Percentiles rank a stretch among this genome's conserved stretches.
phyloP scores from a whole-genome alignment of 1,284 basidiomycete genomes.

The Sporisorium scitamineum region DNA sequence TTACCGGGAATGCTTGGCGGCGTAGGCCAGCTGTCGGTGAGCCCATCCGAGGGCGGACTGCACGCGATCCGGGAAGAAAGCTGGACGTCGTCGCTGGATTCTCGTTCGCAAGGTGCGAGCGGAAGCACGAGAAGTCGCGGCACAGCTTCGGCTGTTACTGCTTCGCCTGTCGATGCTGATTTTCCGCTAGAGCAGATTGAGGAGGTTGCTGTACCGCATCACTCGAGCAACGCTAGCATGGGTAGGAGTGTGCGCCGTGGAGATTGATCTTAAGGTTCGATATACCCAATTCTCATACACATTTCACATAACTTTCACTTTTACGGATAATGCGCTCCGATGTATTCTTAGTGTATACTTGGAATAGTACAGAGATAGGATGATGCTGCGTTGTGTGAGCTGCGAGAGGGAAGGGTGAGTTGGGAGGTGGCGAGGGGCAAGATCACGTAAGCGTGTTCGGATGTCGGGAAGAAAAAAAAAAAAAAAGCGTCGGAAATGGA shows the following conservation, averaged over 20 bases:
- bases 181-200: conserved; percentile 32
- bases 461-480: background rate
- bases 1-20: conserved; percentile 19
- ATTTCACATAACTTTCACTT: background rate
- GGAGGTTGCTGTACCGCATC: conserved; percentile 21
- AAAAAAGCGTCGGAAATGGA: background rate
- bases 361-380: background rate
- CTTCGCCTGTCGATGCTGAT: conserved; percentile 28
- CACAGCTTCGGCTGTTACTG: conserved; percentile 13
- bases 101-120: conserved; percentile 24
- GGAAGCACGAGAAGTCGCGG: conserved; percentile 31
- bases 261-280: background rate
- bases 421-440: background rate
- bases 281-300: background rate
- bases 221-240: background rate
- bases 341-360: background rate
- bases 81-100: conserved; percentile 48
- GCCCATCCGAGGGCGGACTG: conserved; percentile 46
- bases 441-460: background rate
- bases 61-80: conserved; percentile 57
- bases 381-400: background rate
- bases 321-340: background rate
- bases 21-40: conserved; percentile 28
- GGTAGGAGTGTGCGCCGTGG: background rate
- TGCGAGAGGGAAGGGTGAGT: background rate